These are phyloP conservation scores for Lyophyllum semitale DNA, from an alignment of 768 basidiomycete species.

Conservation along the genomic window DNA sequence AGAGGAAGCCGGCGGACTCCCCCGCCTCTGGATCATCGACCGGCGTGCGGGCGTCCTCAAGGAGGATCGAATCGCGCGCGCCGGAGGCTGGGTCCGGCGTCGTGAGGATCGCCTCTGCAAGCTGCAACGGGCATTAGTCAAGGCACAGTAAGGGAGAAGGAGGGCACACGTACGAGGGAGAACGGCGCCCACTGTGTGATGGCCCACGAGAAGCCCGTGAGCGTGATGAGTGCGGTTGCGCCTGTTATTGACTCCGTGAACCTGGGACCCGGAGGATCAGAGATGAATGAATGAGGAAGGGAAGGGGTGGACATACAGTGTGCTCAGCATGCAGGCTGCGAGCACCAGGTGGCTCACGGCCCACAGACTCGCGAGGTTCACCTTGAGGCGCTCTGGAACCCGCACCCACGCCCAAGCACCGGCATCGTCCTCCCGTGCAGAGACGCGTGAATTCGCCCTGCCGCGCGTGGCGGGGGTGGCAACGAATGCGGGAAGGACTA, in stretches of 20 bases:
- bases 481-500: conserved; percentile 72
- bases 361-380: conserved; percentile 77
- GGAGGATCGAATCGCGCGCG: conserved; percentile 39
- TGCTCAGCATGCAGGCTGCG: conserved; percentile 75
- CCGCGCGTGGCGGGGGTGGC: conserved; percentile 17
- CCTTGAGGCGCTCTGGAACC: conserved; percentile 47
- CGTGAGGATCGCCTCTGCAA: conserved; percentile 84
- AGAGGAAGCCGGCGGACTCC: no score
- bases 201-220: conserved; percentile 92
- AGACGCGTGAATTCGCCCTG: not conserved
- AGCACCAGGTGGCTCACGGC: conserved; percentile 75
- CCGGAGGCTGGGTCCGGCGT: conserved; percentile 43
- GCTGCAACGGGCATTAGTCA: conserved; percentile 36
- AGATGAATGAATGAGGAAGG: not conserved
- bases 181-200: conserved; percentile 93
- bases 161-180: conserved; percentile 77
- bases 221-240: conserved; percentile 73
- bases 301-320: conserved; percentile 60
- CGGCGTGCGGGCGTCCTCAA: conserved; percentile 46
- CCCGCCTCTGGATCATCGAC: conserved; percentile 32
- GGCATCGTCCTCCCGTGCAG: not conserved
- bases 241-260: conserved; percentile 70
- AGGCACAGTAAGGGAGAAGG: no score
- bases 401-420: conserved; percentile 16
- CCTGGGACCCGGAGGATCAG: conserved; percentile 36